Percentiles rank a stretch among this genome's conserved stretches.
Conservation (phyloP, 1,284 basidiomycete species). For the Boletus subluridellus region DNA sequence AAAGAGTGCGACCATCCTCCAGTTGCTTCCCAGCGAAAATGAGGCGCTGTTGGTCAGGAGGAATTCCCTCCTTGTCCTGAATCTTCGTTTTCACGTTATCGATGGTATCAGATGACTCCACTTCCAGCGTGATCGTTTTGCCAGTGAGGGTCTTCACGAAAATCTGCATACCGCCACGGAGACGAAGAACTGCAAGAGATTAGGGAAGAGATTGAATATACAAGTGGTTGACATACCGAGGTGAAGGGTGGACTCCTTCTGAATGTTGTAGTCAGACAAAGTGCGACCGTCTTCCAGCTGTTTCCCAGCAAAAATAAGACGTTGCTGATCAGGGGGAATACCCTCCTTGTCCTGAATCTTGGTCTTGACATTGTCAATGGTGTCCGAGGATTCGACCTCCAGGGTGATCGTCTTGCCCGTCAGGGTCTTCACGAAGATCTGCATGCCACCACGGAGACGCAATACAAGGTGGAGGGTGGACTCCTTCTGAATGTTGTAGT, state of each 20-base stretch:
- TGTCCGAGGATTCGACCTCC: slow-evolving; percentile 88
- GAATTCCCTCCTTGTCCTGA: slow-evolving; percentile 81
- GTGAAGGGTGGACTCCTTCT: slow-evolving; percentile 72
- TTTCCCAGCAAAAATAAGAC: slow-evolving; percentile 81
- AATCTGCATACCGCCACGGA: slow-evolving; percentile 75
- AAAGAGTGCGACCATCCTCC: slow-evolving; percentile 72
- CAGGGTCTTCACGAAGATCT: slow-evolving; percentile 85
- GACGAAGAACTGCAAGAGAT: slow-evolving; percentile 50
- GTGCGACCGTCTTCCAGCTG: slow-evolving; percentile 84
- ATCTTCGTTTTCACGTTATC: slow-evolving; percentile 87
- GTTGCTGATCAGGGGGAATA: slow-evolving; percentile 78
- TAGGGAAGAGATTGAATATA: not conserved
- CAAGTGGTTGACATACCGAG: slow-evolving; percentile 35
- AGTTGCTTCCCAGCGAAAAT: slow-evolving; percentile 84
- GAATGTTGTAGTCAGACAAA: slow-evolving; percentile 75
- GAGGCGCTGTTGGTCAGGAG: slow-evolving; percentile 80
- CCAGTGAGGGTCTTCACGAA: slow-evolving; percentile 73
- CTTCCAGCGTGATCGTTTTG: slow-evolving; percentile 85
- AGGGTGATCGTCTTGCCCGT: slow-evolving; percentile 96
- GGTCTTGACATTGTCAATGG: slow-evolving; percentile 84
- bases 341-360: slow-evolving; percentile 85
- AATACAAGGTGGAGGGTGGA: slow-evolving; percentile 82
- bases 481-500: slow-evolving; percentile 81
- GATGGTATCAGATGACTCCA: slow-evolving; percentile 87
- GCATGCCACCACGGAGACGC: slow-evolving; percentile 87